These are phyloP conservation scores for Aspergillus oerlinghausenensis DNA, from an alignment of 2,329 filamentous ascomycete genomes.

Conservation along the genomic window DNA sequence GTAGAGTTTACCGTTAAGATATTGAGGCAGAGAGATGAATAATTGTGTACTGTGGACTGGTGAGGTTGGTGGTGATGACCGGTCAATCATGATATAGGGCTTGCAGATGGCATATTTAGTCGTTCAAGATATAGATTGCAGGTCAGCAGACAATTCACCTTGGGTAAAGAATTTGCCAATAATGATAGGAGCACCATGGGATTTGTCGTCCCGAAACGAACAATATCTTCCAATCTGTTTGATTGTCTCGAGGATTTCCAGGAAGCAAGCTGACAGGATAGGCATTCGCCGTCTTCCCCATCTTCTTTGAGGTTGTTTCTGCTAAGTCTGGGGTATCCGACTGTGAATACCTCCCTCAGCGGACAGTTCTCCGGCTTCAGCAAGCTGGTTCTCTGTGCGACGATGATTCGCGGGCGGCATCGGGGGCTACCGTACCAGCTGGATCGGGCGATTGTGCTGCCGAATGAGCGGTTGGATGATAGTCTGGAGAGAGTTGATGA, in stretches of 20 bases:
- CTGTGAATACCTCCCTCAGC: constrained; percentile 19
- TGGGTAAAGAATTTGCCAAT: not conserved
- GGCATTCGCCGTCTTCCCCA: constrained; percentile 52
- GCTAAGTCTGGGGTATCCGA: constrained; percentile 25
- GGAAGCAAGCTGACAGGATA: constrained; percentile 3
- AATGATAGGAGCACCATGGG: not conserved
- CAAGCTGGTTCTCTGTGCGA: constrained; percentile 50
- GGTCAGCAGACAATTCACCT: too few relatives aligned
- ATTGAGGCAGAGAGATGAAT: not conserved
- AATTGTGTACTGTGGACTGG: too few relatives aligned
- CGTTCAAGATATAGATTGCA: too few relatives aligned
- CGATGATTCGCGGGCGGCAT: constrained; percentile 53
- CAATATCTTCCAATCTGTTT: not conserved
- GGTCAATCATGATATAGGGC: too few relatives aligned
- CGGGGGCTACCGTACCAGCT: constrained; percentile 51
- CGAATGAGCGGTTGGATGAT: constrained; percentile 8
- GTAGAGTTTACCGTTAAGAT: not conserved
- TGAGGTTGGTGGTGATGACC: too few relatives aligned
- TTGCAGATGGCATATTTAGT: too few relatives aligned
- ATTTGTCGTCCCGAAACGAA: not conserved
- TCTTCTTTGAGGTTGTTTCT: constrained; percentile 44
- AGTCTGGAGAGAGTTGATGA: not conserved
- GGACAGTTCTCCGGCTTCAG: constrained; percentile 46
- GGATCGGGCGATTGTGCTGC: constrained; percentile 39
- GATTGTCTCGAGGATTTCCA: not conserved